A percentile compares a stretch with the other conserved stretches of the same genome.
Conservation (phyloP, 176 grass and related monocot genomes). For the Aegilops bicornis region DNA sequence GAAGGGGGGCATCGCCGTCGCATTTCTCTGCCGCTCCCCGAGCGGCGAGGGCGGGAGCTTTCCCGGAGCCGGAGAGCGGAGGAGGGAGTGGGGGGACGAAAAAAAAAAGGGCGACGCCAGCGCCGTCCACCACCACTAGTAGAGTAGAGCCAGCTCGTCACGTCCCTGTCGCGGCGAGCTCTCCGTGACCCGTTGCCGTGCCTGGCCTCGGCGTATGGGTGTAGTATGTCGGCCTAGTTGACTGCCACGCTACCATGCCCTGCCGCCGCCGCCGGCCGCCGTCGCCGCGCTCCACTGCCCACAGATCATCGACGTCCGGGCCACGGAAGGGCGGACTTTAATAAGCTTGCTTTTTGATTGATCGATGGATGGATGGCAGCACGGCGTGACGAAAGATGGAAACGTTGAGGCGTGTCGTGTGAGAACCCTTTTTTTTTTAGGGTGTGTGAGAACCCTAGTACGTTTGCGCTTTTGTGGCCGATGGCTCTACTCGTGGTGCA, state of each 20-base stretch:
- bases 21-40: slow-evolving; percentile 26
- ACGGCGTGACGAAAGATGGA: too few relatives aligned
- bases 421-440: too few relatives aligned
- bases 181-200: too few relatives aligned
- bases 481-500: too few relatives aligned
- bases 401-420: too few relatives aligned
- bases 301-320: too few relatives aligned
- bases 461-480: too few relatives aligned
- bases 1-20: slow-evolving; percentile 49
- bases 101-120: background rate
- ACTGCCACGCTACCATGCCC: background rate
- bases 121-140: background rate
- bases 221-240: background rate
- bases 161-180: too few relatives aligned
- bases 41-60: background rate
- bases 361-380: background rate
- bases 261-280: background rate
- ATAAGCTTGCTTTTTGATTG: background rate
- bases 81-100: background rate
- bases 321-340: background rate
- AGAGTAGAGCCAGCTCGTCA: too few relatives aligned
- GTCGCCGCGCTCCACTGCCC: background rate
- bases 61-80: background rate
- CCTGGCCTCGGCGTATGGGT: background rate
- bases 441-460: too few relatives aligned